Base-by-base conservation (phyloP, 345 rosid genomes). In the Eutrema heterophyllum region DNA sequence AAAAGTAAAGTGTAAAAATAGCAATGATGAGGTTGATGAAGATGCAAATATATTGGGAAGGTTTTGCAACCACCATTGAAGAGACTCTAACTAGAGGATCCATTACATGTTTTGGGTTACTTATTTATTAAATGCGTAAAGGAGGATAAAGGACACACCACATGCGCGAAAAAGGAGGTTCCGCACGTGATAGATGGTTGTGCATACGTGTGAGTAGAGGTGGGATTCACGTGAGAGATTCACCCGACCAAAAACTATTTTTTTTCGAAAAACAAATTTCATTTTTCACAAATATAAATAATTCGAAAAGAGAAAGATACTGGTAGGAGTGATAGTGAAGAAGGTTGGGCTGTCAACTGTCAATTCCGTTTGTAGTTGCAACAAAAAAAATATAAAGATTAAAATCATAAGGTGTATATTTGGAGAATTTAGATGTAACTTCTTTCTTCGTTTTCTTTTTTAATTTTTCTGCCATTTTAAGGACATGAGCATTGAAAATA, bases 141-240 rank as follows among this genome's bases (percentile, higher is more conserved):
- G 67, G 72, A 67, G 33, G 61, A 39, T 57, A 57, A 74, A 74
- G 45, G 45, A 15, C 26, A 57, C 36, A 66, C 11, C 21, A 74
- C 72, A 48, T 61, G 67, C 49, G 61, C 14, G 38, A 67, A 74
- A 73, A 67, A 67, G 72, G 70, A 67, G 67, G 61, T 27, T 67
- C 54, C 55, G 53, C 67, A 67, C 79, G 79, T 67, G 79, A 67
- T 59, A 5, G 55, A 75, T 75, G 68, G 73, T 67, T 67, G 73
- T 51, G 63, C 75, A 78, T 67, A 76, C 85, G 85, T 81, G 83
- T 77, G 84, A 75, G 67, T 33, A 18, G 73, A 70, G 63, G 75
- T 77, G 84, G 80, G 87, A 80, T 72, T 87, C 92, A 87, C 86
- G 87, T 89, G 92, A 86, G 74, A 67, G 57, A 58, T 69, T 48